Evolutionary conservation across 2,329 filamentous ascomycete species (phyloP), one percentile per base, ranked within the genome.

Genomic region (Cladosporium sp.): DNA sequence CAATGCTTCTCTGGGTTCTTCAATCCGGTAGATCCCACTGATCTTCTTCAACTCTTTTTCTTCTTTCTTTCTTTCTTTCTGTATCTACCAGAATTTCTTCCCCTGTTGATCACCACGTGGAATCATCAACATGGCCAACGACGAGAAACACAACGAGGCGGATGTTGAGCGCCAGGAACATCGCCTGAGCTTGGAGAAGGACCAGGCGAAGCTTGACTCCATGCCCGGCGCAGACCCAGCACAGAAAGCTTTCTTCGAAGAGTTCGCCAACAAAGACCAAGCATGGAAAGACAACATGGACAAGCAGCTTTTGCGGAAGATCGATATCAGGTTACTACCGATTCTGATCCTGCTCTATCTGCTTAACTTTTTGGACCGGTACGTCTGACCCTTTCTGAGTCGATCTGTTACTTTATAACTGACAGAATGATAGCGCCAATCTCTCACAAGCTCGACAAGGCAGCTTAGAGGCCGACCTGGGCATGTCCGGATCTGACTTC

Each of bases 341-440:
- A 82, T 83, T 68, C 72, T 89, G 51, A 79, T 89, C 41, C 65
- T 88, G 56, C 86, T 89, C 71, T 89, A 88, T 61, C 86, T 89
- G 63, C 75, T 86, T 70, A 88, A 89, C 68, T 89, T 87, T 65
- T 67, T 85, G 11, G 79, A 83, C 56, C 51, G 56, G 74, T 49
- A n/a, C 8, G 46, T 36, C 11, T 19, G n/a, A 43, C 30, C 15
- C 40, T 50, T 20, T 4, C n/a, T 46, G 59, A 4, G n/a, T 22
- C 12, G 5, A 15, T 15, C 38, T 8, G 2, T 27, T 13, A 9
- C 22, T 27, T 27, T 9, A 9, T 27, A 15, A 20, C 20, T 49
- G 19, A 49, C 20, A 11, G 19, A 4, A 85, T 12, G 78, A 82
- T 58, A 38, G 61, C 58, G 63, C 63, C 35, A 81, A 80, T 55